Evolutionary conservation across 306 rosid species (phyloP).

Genomic region (Castanea sativa): DNA sequence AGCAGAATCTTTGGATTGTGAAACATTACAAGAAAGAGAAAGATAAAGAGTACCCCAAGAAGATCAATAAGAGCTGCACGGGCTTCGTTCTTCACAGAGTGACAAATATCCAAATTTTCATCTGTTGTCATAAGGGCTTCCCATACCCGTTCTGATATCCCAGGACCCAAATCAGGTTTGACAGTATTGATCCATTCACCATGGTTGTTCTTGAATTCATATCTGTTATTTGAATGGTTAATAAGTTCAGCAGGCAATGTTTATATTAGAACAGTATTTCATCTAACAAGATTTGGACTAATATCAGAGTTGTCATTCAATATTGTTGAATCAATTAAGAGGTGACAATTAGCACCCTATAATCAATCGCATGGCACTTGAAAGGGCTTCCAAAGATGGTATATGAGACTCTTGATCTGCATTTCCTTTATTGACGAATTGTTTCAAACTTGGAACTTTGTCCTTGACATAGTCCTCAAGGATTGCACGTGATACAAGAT

Average conservation of each 20-base stretch:
- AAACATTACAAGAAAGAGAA: neutral
- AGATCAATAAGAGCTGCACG: slow-evolving; percentile 64
- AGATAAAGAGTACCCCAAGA: slow-evolving; percentile 65
- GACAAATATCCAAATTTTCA: slow-evolving; percentile 43
- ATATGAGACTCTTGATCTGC: slow-evolving; percentile 48
- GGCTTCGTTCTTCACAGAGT: slow-evolving; percentile 53
- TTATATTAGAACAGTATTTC: slow-evolving; percentile 4
- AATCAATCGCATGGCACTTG: slow-evolving; percentile 70
- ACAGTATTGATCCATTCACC: slow-evolving; percentile 66
- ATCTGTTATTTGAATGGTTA: slow-evolving; percentile 39
- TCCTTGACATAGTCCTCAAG: slow-evolving; percentile 66
- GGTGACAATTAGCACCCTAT: slow-evolving; percentile 48
- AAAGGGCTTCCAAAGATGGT: slow-evolving; percentile 80
- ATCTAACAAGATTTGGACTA: slow-evolving; percentile 7
- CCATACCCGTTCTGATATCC: slow-evolving; percentile 66
- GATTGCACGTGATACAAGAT: slow-evolving; percentile 50
- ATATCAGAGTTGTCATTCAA: slow-evolving; percentile 2
- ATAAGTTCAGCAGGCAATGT: neutral
- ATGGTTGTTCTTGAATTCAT: slow-evolving; percentile 85
- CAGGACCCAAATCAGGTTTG: slow-evolving; percentile 82
- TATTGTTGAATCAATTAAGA: slow-evolving; percentile 7
- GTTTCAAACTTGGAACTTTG: slow-evolving; percentile 69
- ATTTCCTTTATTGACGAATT: slow-evolving; percentile 46
- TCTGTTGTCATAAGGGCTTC: slow-evolving; percentile 57
- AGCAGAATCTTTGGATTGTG: neutral